Evolutionary conservation across 768 basidiomycete species (phyloP), one percentile per base, ranked within the genome.

Genomic region (Coprinellus aureogranulatus): DNA sequence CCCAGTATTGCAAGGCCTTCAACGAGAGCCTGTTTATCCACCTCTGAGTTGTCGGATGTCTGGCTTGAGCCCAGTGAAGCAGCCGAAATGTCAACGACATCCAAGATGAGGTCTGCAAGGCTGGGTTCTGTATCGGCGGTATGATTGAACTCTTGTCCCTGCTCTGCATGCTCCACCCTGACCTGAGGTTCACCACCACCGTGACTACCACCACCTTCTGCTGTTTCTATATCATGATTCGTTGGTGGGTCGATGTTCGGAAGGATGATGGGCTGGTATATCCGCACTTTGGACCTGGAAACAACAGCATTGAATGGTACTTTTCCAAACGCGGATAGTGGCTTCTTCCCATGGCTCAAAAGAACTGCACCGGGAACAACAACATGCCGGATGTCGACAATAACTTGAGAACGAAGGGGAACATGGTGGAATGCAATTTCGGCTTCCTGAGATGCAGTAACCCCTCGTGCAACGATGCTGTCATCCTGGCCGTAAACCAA

Each of bases 321-420:
- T 34, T 12, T 8, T 4, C 65, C 65, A 62, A 67, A 65, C 14
- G 45, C 48, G 4, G 53, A 30, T 3, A 66, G 53, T 11, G 61
- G 20, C 6, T 30, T 40, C 22, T 63, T 58, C 10, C 39, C 5
- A 26, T 64, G 65, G 5, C 58, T 55, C 2, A 53, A 52, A 2
- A 67, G 28, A n/a, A 64, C 56, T 0, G 66, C 64, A 4, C 57
- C 64, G 25, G 67, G 67, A 1, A 63, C 54, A 14, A 57, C 18
- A 14, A 65, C 52, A 1, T 64, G 25, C 1, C 31, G 14, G 2
- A 68, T 53, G 4, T 63, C 59, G n/a, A 68, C 42, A 0, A 64
- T n/a, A 1, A 52, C 20, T 49, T 26, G 11, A 14, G 47, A 26
- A 8, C n/a, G 23, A 8, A 6, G 9, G 16, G 14, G 47, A 25